Evolutionary conservation across 371 early-diverging fungal species (phyloP).

Genomic region (Mucor ambiguus): DNA sequence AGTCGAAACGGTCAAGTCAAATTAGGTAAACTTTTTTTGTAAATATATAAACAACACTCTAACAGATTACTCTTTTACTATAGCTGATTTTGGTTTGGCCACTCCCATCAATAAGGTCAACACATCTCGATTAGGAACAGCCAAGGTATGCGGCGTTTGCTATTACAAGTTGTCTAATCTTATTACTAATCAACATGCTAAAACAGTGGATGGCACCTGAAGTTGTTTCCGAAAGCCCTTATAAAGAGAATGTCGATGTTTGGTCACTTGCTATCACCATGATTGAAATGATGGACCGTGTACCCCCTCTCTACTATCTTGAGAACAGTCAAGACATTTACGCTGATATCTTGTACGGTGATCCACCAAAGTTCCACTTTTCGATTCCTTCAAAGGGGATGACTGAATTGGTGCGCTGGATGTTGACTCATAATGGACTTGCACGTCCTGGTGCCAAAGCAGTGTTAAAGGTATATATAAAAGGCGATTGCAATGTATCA

Average conservation of each 20-base stretch:
- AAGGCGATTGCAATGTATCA: too few relatives aligned
- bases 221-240: constrained; percentile 43
- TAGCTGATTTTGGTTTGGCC: constrained; percentile 56
- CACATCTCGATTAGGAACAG: constrained; percentile 43
- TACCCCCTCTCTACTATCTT: constrained; percentile 53
- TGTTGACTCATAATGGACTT: constrained; percentile 41
- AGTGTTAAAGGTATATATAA: constrained; percentile 37
- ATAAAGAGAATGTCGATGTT: constrained; percentile 51
- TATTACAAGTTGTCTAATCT: too few relatives aligned
- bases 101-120: constrained; percentile 42
- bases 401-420: constrained; percentile 39
- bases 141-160: constrained; percentile 34
- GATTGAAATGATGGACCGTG: constrained; percentile 60
- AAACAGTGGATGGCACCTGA: constrained; percentile 57
- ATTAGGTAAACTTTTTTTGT: constrained; percentile 30
- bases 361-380: constrained; percentile 49
- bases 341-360: constrained; percentile 47
- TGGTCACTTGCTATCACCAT: constrained; percentile 56
- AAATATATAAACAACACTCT: background rate
- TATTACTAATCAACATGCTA: background rate
- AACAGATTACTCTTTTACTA: background rate
- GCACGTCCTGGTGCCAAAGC: constrained; percentile 41
- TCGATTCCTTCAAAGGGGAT: constrained; percentile 40
- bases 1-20: constrained; percentile 52
- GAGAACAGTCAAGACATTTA: constrained; percentile 49